Evolutionary conservation across 306 rosid species (phyloP).

Genomic region (Prunus dulcis): DNA sequence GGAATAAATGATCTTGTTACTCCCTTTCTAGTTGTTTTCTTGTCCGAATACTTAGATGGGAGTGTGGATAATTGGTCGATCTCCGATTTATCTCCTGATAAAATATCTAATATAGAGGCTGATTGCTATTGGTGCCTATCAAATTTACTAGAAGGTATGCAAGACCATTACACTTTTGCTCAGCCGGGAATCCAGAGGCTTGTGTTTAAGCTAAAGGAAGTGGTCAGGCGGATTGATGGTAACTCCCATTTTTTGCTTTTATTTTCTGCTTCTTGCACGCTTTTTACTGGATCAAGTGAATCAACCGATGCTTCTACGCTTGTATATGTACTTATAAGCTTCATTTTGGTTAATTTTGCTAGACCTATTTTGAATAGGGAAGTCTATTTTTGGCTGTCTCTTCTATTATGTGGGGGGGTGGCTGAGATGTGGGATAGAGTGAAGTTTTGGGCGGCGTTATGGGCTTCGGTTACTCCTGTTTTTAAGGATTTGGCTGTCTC

Average conservation of each 20-base stretch:
- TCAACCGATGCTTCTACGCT: too few species aligned
- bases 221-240: constrained; percentile 93
- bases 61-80: constrained; percentile 70
- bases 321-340: background rate
- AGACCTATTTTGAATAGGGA: background rate
- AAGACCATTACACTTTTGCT: constrained; percentile 96
- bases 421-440: too few species aligned
- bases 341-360: background rate
- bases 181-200: constrained; percentile 99
- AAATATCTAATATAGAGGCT: constrained; percentile 68
- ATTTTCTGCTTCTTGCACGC: constrained; percentile 14
- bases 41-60: constrained; percentile 82
- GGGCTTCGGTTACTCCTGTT: too few species aligned
- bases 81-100: constrained; percentile 64
- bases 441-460: too few species aligned
- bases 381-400: background rate
- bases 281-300: background rate
- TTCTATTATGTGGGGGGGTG: too few species aligned
- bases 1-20: constrained; percentile 97
- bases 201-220: constrained; percentile 87
- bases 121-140: constrained; percentile 97
- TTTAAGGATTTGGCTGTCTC: too few species aligned
- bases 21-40: constrained; percentile 87
- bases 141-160: constrained; percentile 94
- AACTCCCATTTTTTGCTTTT: constrained; percentile 23